Conservation (phyloP, 768 basidiomycete species). For the Pilatotrama ljubarskyi region DNA sequence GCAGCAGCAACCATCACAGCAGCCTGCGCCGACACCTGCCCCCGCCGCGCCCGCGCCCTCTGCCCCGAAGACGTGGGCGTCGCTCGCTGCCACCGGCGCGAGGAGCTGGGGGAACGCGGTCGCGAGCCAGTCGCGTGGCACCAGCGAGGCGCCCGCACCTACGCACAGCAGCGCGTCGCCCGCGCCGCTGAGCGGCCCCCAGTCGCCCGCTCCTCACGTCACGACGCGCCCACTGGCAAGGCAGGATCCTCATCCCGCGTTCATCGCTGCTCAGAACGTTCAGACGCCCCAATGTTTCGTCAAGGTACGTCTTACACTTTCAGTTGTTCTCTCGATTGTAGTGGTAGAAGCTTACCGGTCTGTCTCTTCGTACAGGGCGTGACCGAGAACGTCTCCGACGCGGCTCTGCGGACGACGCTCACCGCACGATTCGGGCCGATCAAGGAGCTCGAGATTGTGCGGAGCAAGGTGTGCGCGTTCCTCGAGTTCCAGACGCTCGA, state of each 20-base stretch:
- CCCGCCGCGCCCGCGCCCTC: conserved; percentile 42
- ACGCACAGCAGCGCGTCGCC: conserved; percentile 35
- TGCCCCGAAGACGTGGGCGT: conserved; percentile 86
- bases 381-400: conserved; percentile 58
- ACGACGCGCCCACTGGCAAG: conserved; percentile 38
- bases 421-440: conserved; percentile 72
- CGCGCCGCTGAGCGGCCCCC: conserved; percentile 30
- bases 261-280: conserved; percentile 60
- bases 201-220: conserved; percentile 36
- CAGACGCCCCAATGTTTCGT: conserved; percentile 85
- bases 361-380: conserved; percentile 62
- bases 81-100: conserved; percentile 78
- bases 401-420: conserved; percentile 51
- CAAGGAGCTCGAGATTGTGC: conserved; percentile 88
- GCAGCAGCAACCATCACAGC: conserved; percentile 31
- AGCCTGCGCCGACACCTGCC: conserved; percentile 31
- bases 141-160: conserved; percentile 61
- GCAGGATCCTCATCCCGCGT: conserved; percentile 47
- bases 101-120: conserved; percentile 87
- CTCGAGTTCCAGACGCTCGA: conserved; percentile 83
- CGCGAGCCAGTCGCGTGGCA: conserved; percentile 74
- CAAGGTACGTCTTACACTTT: conserved; percentile 59
- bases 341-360: background rate
- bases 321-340: conserved; percentile 2
- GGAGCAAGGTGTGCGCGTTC: conserved; percentile 89